Conservation (phyloP, 352 stramenopile genomes). For the Phytophthora quininea region DNA sequence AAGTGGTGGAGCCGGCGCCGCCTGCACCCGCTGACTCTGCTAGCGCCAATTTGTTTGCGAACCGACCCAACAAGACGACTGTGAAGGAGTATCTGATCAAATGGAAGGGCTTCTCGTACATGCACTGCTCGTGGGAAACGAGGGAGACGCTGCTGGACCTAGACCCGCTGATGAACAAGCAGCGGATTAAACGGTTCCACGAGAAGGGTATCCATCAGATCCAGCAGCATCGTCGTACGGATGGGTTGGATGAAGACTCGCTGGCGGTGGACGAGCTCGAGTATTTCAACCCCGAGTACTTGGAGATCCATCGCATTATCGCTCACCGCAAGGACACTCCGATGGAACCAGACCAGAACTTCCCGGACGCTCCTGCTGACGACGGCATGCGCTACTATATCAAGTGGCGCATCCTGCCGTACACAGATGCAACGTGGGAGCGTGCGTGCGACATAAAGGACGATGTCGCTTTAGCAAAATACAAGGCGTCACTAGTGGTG, state of each 20-base stretch:
- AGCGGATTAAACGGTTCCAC: conserved; percentile 87
- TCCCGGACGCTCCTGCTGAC: conserved; percentile 81
- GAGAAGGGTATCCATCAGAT: conserved; percentile 72
- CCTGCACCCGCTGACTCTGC: conserved; percentile 27
- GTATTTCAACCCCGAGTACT: conserved; percentile 92
- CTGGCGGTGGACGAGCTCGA: conserved; percentile 63
- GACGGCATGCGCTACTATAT: conserved; percentile 85
- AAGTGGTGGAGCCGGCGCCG: conserved; percentile 37
- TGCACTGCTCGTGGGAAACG: conserved; percentile 89
- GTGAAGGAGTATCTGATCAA: conserved; percentile 90
- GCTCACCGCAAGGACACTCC: conserved; percentile 73
- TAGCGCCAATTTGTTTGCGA: conserved; percentile 48
- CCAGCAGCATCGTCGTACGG: conserved; percentile 50
- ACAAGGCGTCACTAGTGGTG: conserved; percentile 59
- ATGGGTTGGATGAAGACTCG: conserved; percentile 42
- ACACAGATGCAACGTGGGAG: conserved; percentile 90
- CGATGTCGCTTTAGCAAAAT: conserved; percentile 81
- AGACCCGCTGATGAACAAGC: conserved; percentile 86
- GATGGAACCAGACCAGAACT: conserved; percentile 53
- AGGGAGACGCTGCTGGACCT: conserved; percentile 76
- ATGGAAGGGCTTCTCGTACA: conserved; percentile 91
- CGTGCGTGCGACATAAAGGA: conserved; percentile 87
- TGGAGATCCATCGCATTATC: conserved; percentile 90
- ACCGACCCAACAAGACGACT: conserved; percentile 36
- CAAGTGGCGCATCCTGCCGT: conserved; percentile 88